Evolutionary conservation across 176 grass and related monocot species (phyloP), one percentile per base, ranked within the genome.

Genomic region (Cocos nucifera): DNA sequence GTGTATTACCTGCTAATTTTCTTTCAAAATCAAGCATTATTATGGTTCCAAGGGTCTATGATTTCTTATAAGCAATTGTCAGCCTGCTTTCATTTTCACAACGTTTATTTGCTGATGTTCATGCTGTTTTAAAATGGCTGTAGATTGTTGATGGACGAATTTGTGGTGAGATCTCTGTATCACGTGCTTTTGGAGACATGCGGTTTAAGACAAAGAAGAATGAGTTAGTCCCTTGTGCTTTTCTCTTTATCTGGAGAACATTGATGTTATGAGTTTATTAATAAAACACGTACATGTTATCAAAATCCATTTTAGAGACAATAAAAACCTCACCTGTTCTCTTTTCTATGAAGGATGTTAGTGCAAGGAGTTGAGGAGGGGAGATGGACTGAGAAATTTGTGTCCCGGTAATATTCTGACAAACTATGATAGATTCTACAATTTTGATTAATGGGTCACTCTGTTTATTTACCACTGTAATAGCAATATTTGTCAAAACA

Each of bases 91-190:
- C 6, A 44, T 44, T 44, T 12, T 44, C 8, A 44, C 35, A 44
- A 44, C 10, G 12, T 44, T 22, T 22, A 16, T 1, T 65, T 75
- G 9, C 28, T 56, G 18, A 30, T 52, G 22, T 56, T 29, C 73
- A 50, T 54, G 17, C 68, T 70, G 48, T 55, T 76, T 65, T 81
- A n/a, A 61, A 48, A 57, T 66, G 55, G 5, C 2, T 70, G 15
- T 67, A 97, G 93, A 97, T 97, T 82, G 62, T 64, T 54, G 93
- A 97, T 78, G 93, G 93, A n/a, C 83, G 93, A 35, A 88, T 97
- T 80, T 97, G 93, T 85, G 93, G 93, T 54, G 93, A 97, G 59
- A 87, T 97, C 48, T 87, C 93, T 57, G 87, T 97, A 53, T 88
- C 93, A 6, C 93, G 93, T 70, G 78, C 93, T 75, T 97, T 97